A percentile compares a stretch with the other conserved stretches of the same genome.
Conservation (phyloP, 306 rosid genomes). For the Quercus aquifolioides region DNA sequence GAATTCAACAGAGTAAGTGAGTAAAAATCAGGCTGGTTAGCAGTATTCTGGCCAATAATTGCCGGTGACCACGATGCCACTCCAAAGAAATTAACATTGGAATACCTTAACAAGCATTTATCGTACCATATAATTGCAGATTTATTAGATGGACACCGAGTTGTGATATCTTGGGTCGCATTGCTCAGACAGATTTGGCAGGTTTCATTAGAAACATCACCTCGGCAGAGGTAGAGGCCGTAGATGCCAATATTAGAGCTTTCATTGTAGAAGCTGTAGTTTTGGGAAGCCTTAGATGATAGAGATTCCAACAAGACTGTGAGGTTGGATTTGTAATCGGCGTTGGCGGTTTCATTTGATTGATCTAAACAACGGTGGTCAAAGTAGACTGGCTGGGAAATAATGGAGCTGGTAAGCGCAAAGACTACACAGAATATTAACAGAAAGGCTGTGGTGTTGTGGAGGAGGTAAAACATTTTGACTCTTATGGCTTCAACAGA, state of each 20-base stretch:
- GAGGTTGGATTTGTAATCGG: not conserved
- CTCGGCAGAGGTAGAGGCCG: not conserved
- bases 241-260: not conserved
- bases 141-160: not conserved
- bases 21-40: too few relatives aligned
- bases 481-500: not conserved
- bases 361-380: not conserved
- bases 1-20: too few relatives aligned
- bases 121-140: conserved; percentile 20
- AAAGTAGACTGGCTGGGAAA: not conserved
- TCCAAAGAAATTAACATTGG: not conserved
- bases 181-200: not conserved
- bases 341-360: not conserved
- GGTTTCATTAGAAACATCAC: not conserved
- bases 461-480: not conserved
- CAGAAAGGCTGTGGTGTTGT: not conserved
- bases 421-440: not conserved
- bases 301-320: not conserved
- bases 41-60: not conserved
- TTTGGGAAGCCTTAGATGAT: not conserved
- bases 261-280: not conserved
- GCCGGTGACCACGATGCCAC: not conserved
- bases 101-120: conserved; percentile 21
- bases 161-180: not conserved
- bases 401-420: not conserved